Conservation (phyloP, 305 asterid genomes). For the Solanum hybrid region DNA sequence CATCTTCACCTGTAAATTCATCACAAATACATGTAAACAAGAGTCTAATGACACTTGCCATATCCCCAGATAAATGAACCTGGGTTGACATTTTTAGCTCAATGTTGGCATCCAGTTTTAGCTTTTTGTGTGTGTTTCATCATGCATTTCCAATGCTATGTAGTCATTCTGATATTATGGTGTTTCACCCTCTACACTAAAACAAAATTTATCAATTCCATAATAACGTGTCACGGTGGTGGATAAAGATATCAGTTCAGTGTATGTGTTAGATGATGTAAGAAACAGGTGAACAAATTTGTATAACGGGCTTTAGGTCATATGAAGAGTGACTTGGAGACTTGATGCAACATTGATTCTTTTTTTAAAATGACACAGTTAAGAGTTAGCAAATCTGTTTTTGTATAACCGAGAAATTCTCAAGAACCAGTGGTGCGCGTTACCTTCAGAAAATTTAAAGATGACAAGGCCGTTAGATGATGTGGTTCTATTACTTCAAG, state of each 20-base stretch:
- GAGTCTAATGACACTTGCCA: neutral
- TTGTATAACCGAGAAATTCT: neutral
- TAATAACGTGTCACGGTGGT: neutral
- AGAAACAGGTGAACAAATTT: neutral
- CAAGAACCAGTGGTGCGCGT: neutral
- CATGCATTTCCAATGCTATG: neutral
- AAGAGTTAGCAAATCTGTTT: neutral
- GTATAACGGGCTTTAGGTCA: neutral
- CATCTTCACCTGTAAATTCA: constrained; percentile 55
- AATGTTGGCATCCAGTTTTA: neutral
- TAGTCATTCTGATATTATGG: neutral
- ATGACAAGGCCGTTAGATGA: neutral
- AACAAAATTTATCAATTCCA: neutral
- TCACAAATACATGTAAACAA: neutral
- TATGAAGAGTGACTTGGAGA: neutral
- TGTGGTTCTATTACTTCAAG: neutral
- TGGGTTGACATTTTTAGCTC: neutral
- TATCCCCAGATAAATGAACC: neutral
- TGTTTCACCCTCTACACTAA: neutral
- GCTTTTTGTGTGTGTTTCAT: neutral
- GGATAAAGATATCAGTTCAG: neutral
- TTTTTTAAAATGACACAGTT: neutral
- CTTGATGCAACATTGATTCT: neutral
- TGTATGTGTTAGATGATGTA: neutral
- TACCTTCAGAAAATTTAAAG: neutral